A percentile compares a stretch with the other conserved stretches of the same genome.
Evolutionary conservation across 176 grass and related monocot species (phyloP).

Genomic region (Triticum aestivum): DNA sequence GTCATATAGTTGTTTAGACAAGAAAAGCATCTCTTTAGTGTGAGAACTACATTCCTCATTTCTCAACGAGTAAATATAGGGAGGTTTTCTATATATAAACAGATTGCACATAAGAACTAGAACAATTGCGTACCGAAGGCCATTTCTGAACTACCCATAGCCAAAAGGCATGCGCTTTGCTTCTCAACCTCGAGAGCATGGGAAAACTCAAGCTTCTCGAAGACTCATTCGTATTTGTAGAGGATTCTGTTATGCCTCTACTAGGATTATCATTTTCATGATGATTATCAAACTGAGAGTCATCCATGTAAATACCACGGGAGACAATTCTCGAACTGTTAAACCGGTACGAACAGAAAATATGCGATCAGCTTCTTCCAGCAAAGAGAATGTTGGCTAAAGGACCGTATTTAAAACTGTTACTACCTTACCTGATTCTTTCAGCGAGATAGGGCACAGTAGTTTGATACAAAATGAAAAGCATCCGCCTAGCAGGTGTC

Average conservation of each 20-base stretch:
- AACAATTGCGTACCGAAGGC: constrained; percentile 62
- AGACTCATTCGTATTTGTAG: constrained; percentile 30
- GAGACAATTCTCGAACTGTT: constrained; percentile 88
- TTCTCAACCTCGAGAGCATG: constrained; percentile 54
- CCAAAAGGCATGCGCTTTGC: constrained; percentile 60
- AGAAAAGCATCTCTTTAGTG: constrained; percentile 9
- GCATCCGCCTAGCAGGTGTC: constrained; percentile 73
- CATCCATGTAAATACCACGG: constrained; percentile 72
- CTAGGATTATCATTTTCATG: constrained; percentile 44
- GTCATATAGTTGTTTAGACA: constrained; percentile 25
- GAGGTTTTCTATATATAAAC: not conserved
- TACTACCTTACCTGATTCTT: constrained; percentile 67
- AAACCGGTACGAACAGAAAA: constrained; percentile 14
- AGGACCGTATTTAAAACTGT: not conserved
- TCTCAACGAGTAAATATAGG: not conserved
- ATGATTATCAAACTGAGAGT: constrained; percentile 57
- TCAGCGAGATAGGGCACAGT: constrained; percentile 84
- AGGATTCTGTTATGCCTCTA: constrained; percentile 24
- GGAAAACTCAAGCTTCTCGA: constrained; percentile 45
- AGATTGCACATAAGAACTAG: not conserved
- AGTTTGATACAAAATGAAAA: constrained; percentile 96
- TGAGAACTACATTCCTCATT: not conserved
- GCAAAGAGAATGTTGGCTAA: constrained; percentile 8
- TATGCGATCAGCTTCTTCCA: constrained; percentile 5
- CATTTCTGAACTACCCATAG: constrained; percentile 72